Evolutionary conservation across 2,329 filamentous ascomycete genomes (phyloP).

Genomic region (Xylariaceae sp.): DNA sequence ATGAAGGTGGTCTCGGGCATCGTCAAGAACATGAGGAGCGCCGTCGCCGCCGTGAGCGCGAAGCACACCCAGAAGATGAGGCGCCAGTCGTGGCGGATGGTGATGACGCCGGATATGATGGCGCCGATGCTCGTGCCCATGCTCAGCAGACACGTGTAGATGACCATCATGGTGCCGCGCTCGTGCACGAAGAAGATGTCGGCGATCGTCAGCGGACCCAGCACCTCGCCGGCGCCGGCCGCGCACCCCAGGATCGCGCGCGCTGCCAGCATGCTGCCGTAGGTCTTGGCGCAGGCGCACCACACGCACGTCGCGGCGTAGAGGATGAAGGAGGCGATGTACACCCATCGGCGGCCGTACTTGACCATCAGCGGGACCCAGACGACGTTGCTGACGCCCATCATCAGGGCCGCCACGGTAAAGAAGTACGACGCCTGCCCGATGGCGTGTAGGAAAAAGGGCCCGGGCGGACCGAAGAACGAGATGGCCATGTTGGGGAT

Average conservation of each 20-base stretch:
- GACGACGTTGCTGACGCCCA: slow-evolving; percentile 2
- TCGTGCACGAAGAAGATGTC: slow-evolving; percentile 39
- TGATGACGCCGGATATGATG: slow-evolving; percentile 20
- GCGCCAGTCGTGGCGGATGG: slow-evolving; percentile 28
- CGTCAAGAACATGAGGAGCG: slow-evolving; percentile 33
- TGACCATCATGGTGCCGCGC: slow-evolving; percentile 29
- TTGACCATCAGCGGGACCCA: slow-evolving; percentile 2
- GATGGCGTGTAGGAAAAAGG: not conserved
- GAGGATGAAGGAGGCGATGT: slow-evolving; percentile 1
- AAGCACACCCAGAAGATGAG: slow-evolving; percentile 31
- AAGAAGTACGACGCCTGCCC: slow-evolving; percentile 1
- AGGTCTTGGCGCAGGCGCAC: slow-evolving; percentile 4
- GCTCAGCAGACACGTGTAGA: slow-evolving; percentile 8
- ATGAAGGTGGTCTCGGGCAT: slow-evolving; percentile 32
- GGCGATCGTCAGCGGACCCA: slow-evolving; percentile 34
- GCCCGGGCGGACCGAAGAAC: not conserved
- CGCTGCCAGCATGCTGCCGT: slow-evolving; percentile 20
- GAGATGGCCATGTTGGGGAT: slow-evolving; percentile 1
- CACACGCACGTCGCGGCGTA: not conserved
- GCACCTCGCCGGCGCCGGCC: slow-evolving; percentile 33
- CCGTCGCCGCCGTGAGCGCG: slow-evolving; percentile 28
- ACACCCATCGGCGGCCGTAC: slow-evolving; percentile 1
- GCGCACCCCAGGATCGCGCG: slow-evolving; percentile 32
- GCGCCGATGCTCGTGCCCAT: slow-evolving; percentile 1
- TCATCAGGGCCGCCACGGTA: not conserved